These are phyloP conservation scores for Kodamaea leandrae DNA, from an alignment of 805 yeast genomes.

Conservation along the genomic window DNA sequence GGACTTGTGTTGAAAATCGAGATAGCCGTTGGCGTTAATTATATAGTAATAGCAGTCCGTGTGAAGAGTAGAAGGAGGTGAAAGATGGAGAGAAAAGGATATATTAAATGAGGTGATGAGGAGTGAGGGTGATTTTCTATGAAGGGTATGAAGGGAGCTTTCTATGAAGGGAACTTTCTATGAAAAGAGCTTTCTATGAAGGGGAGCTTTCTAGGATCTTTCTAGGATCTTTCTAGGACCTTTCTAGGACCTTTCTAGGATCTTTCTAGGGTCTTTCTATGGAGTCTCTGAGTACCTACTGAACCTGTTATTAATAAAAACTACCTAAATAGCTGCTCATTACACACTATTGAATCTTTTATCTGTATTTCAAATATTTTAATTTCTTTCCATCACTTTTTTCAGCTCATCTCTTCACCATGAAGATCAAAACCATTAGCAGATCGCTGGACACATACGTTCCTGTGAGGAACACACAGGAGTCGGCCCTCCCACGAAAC, in stretches of 20 bases:
- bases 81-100: neutral
- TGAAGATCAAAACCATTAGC: slow-evolving; percentile 86
- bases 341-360: neutral
- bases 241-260: too few species aligned
- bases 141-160: too few species aligned
- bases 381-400: neutral
- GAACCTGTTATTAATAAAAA: too few species aligned
- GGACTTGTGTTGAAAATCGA: slow-evolving; percentile 11
- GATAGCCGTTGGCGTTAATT: neutral
- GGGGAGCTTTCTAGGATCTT: too few species aligned
- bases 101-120: neutral
- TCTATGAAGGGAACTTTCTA: too few species aligned
- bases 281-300: too few species aligned
- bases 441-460: slow-evolving; percentile 90
- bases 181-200: too few species aligned
- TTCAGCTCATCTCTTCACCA: slow-evolving; percentile 14
- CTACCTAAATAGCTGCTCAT: too few species aligned
- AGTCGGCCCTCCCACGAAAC: slow-evolving; percentile 82
- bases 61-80: neutral
- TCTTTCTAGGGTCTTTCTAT: too few species aligned
- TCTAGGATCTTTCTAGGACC: too few species aligned
- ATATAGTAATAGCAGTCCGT: neutral
- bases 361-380: neutral
- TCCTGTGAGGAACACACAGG: slow-evolving; percentile 89
- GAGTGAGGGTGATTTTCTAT: too few species aligned